These are phyloP conservation scores for Cercospora canescens DNA, from an alignment of 2,329 filamentous ascomycete species.

Conservation along the genomic window DNA sequence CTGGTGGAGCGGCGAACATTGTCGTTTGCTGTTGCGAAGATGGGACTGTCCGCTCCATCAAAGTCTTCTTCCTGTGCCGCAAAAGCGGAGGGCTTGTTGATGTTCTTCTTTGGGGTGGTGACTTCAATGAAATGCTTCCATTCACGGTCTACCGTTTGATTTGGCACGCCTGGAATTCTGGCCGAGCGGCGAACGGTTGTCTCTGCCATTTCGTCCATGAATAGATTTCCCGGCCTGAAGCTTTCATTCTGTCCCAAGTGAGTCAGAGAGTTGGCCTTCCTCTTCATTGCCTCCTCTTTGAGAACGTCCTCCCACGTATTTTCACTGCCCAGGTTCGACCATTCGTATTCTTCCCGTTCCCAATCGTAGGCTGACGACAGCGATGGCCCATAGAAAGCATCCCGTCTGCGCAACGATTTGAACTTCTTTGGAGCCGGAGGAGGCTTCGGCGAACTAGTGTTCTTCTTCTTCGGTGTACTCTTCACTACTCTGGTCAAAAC, in stretches of 20 bases:
- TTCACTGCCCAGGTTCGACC: not conserved
- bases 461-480: not conserved
- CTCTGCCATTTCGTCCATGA: too few relatives aligned
- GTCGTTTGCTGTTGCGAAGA: not conserved
- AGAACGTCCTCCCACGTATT: not conserved
- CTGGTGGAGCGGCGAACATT: not conserved
- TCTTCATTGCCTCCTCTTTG: not conserved
- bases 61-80: too few relatives aligned
- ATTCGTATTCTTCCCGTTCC: not conserved
- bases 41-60: too few relatives aligned
- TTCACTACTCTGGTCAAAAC: not conserved
- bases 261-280: too few relatives aligned
- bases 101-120: too few relatives aligned
- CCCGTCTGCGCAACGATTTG: not conserved
- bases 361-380: not conserved
- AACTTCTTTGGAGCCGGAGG: not conserved
- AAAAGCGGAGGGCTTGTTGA: too few relatives aligned
- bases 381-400: not conserved
- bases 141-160: too few relatives aligned
- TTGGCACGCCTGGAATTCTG: too few relatives aligned
- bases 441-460: not conserved
- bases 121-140: too few relatives aligned
- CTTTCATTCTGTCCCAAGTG: too few relatives aligned
- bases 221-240: too few relatives aligned
- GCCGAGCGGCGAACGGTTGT: too few relatives aligned